Evolutionary conservation across 2,329 filamentous ascomycete species (phyloP), one percentile per base, ranked within the genome.

Genomic region (Verticillium klebahnii): DNA sequence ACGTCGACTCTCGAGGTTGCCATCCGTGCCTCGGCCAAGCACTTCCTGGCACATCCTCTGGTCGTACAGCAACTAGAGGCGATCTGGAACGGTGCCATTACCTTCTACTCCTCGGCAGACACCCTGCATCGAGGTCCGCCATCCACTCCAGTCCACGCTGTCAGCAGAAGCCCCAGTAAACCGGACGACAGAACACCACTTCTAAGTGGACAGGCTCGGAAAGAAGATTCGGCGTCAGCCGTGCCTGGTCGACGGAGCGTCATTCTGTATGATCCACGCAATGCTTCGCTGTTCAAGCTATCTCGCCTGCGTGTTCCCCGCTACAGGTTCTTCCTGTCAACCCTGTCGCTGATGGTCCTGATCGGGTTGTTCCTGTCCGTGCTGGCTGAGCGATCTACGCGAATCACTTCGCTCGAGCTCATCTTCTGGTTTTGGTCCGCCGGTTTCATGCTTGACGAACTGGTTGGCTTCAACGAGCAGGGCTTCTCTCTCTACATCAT

Each of bases 401-500:
- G 88, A 59, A 97, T 98, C 69, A 96, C 92, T 1, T 85, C 85
- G 0, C 79, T 97, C 11, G 94, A 98, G 73, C 80, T 97, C 17
- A 74, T 97, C 14, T 97, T 98, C 76, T 98, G 94, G 94, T 92
- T 97, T 74, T 98, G 94, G 93, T 96, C 92, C 71, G 92, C 92
- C 31, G 94, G 94, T 0, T 97, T 96, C 75, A 96, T 97, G 92
- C 85, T 97, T 36, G 94, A 97, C 70, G 94, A 97, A 75, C 85
- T 98, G 25, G 93, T 97, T 19, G 93, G 93, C 12, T 97, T 97
- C 80, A 97, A 93, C 67, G 94, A 98, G 74, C 93, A 97, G 75
- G 94, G 94, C 2, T 97, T 97, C 73, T 93, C 93, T 40, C 85
- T 98, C 34, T 98, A 97, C 76, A 92, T 97, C 70, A 94, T 97